Base-by-base conservation (phyloP, 2,329 filamentous ascomycete genomes). In the Sclerotinia trifoliorum region DNA sequence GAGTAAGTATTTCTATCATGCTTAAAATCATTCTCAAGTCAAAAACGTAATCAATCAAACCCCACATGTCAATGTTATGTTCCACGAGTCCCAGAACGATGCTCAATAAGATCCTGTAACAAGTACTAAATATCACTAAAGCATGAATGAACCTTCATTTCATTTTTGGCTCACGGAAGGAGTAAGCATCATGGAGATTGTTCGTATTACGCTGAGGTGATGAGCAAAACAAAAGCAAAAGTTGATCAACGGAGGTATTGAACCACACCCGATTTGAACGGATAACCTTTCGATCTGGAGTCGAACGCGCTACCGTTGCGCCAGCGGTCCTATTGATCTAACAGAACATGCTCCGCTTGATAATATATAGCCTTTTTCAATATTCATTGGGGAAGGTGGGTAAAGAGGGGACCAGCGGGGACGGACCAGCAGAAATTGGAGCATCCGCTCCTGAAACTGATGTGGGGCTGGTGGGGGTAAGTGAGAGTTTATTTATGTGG, bases 261-360 rank as follows among this genome's bases (percentile, higher is more conserved):
- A 75, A 72, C 71, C 72, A 67, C 68, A 70, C 73, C 74, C 68
- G 74, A 76, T 76, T 76, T 75, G 74, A 75, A 75, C 74, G 70
- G 74, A 75, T 70, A 76, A 76, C 74, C 74, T 76, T 76, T 74
- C 72, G 74, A 70, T 76, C 74, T 76, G 74, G 74, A 76, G 71
- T 73, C 74, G 72, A 71, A 73, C 72, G 72, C 72, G 72, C 70
- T 72, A 72, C 71, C 71, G 71, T 72, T 72, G 71, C 71, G 69
- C 69, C 69, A 70, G 69, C 68, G 66, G 68, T 69, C 66, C 60
- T 63, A 39, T 51, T 63, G 32, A 63, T 42, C 29, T 62, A 4
- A 4, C 0, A 0, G 0, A 0, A 0, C 0, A 0, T 0, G 0
- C 2, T 11, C 17, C 6, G 0, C n/a, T 32, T 48, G 0, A 1